phyloP scores from a whole-genome alignment of 1,139 yeast species.

The Schwanniomyces etchellsii region DNA sequence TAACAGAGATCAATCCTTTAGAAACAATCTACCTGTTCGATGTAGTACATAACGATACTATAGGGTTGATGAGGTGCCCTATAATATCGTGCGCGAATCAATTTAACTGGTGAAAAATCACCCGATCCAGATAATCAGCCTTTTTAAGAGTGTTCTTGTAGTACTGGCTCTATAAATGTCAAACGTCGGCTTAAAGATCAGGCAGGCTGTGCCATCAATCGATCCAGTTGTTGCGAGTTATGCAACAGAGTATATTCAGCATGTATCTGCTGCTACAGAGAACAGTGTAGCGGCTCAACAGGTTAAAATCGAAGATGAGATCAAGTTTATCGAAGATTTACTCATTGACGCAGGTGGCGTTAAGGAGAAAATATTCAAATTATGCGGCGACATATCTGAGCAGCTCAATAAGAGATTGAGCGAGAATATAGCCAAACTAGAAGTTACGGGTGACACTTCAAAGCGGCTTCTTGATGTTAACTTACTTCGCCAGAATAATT shows the following conservation, averaged over 20 bases:
- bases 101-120: too few species aligned
- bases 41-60: too few species aligned
- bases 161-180: too few species aligned
- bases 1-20: too few species aligned
- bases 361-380: slow-evolving; percentile 44
- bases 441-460: slow-evolving; percentile 71
- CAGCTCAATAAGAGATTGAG: slow-evolving; percentile 52
- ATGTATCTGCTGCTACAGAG: slow-evolving; percentile 66
- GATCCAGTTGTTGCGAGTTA: slow-evolving; percentile 91
- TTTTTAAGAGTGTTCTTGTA: too few species aligned
- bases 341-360: slow-evolving; percentile 78
- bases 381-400: slow-evolving; percentile 40
- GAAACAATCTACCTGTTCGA: too few species aligned
- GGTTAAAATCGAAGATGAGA: slow-evolving; percentile 60
- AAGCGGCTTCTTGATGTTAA: slow-evolving; percentile 73
- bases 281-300: slow-evolving; percentile 79
- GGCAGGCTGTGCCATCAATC: slow-evolving; percentile 81
- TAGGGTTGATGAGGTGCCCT: too few species aligned
- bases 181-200: slow-evolving; percentile 60
- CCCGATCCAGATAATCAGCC: too few species aligned
- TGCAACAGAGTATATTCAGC: slow-evolving; percentile 84
- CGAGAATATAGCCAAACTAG: slow-evolving; percentile 67
- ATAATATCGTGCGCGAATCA: too few species aligned
- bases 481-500: slow-evolving; percentile 49
- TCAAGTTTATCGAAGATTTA: slow-evolving; percentile 57